Conservation (phyloP, 2,329 filamentous ascomycete genomes). For the Phaeosphaeriaceae sp. region DNA sequence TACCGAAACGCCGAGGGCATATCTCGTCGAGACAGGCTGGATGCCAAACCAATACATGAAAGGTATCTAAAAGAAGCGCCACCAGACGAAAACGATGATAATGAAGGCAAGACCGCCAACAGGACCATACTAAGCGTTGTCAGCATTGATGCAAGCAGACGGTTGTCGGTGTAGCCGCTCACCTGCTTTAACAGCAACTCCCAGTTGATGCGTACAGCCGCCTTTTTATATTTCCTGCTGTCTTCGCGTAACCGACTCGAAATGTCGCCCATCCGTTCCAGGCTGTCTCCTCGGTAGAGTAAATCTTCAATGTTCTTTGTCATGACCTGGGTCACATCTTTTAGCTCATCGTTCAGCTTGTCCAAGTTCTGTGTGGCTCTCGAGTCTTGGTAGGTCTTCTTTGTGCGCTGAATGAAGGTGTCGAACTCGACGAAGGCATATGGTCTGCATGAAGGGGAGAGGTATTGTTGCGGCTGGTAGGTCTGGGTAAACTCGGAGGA, state of each 20-base stretch:
- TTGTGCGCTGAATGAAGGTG: slow-evolving; percentile 91
- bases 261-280: slow-evolving; percentile 97
- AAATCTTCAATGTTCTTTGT: slow-evolving; percentile 99
- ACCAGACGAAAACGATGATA: slow-evolving; percentile 86
- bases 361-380: slow-evolving; percentile 91
- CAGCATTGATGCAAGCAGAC: slow-evolving; percentile 12
- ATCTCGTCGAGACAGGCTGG: slow-evolving; percentile 2
- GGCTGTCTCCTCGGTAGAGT: slow-evolving; percentile 88
- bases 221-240: slow-evolving; percentile 90
- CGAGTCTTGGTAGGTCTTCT: slow-evolving; percentile 91
- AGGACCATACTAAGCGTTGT: slow-evolving; percentile 73
- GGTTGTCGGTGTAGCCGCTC: slow-evolving; percentile 26
- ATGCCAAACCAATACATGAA: background rate
- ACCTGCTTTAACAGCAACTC: slow-evolving; percentile 90
- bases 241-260: slow-evolving; percentile 87
- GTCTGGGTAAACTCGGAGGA: slow-evolving; percentile 87
- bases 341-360: slow-evolving; percentile 94
- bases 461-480: slow-evolving; percentile 76
- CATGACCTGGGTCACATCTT: slow-evolving; percentile 99
- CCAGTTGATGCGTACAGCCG: slow-evolving; percentile 97
- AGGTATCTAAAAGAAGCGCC: slow-evolving; percentile 81
- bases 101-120: slow-evolving; percentile 82
- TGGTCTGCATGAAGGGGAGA: slow-evolving; percentile 76
- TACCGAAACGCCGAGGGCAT: slow-evolving; percentile 4
- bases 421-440: slow-evolving; percentile 99